Conservation (phyloP, 2,329 filamentous ascomycete genomes). For the Trichoderma polysporum region DNA sequence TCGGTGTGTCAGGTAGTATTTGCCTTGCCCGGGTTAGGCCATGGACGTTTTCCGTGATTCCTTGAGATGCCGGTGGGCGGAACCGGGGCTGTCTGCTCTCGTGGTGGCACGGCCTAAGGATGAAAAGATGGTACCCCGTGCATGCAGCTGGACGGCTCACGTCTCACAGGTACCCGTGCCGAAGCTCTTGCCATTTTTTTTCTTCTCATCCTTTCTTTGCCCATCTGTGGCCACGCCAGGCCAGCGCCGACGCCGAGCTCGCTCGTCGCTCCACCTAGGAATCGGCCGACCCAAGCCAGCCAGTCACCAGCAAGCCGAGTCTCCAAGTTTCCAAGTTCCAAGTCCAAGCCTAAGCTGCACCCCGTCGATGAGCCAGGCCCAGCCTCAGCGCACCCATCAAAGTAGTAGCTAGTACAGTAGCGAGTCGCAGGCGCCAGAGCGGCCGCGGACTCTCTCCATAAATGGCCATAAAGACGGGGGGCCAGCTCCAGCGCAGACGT, state of each 20-base stretch:
- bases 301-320: conserved; percentile 8
- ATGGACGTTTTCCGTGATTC: not conserved
- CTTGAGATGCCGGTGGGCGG: conserved; percentile 4
- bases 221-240: conserved; percentile 12
- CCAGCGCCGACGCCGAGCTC: conserved; percentile 17
- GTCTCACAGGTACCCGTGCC: conserved; percentile 16
- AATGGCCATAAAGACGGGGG: conserved; percentile 19
- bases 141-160: conserved; percentile 9
- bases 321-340: not conserved
- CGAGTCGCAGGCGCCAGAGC: not conserved
- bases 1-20: not conserved
- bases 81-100: not conserved
- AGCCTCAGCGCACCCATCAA: conserved; percentile 16
- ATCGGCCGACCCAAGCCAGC: conserved; percentile 14
- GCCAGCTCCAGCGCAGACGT: conserved; percentile 14
- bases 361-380: not conserved
- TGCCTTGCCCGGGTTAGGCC: not conserved
- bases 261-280: conserved; percentile 16
- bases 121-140: not conserved
- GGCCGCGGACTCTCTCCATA: not conserved
- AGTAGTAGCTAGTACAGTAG: conserved; percentile 5
- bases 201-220: not conserved
- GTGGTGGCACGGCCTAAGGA: conserved; percentile 10
- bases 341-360: not conserved
- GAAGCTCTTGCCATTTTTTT: not conserved